Conservation (phyloP, 1,284 basidiomycete genomes). For the Pseudozyma flocculosa region DNA sequence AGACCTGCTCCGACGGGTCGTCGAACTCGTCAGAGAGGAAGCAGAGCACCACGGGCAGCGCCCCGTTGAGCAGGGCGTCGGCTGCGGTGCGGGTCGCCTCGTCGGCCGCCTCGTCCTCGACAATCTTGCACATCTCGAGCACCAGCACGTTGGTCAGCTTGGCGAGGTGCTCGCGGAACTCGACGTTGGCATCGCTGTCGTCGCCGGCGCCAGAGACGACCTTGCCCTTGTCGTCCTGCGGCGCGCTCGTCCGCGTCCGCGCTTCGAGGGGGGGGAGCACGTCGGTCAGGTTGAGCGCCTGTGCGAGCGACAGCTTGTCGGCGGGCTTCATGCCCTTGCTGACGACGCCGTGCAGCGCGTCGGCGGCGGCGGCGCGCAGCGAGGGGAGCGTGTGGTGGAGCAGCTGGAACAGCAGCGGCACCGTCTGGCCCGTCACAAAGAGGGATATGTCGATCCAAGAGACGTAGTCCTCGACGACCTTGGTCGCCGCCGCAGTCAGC, state of each 20-base stretch:
- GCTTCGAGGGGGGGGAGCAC: conserved; percentile 45
- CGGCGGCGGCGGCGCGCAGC: conserved; percentile 74
- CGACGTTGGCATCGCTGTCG: conserved; percentile 69
- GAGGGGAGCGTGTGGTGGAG: conserved; percentile 71
- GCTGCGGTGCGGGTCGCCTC: conserved; percentile 72
- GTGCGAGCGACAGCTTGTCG: conserved; percentile 87
- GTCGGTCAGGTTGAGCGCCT: conserved; percentile 70
- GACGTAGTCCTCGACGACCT: conserved; percentile 89
- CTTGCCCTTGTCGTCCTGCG: conserved; percentile 3
- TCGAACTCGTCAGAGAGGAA: conserved; percentile 82
- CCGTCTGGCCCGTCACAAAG: conserved; percentile 85
- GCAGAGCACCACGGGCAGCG: conserved; percentile 78
- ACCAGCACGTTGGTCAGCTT: conserved; percentile 81
- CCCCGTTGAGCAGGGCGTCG: conserved; percentile 67
- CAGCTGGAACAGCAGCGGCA: conserved; percentile 80
- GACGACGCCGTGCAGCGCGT: conserved; percentile 77
- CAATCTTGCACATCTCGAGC: conserved; percentile 78
- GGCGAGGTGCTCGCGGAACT: conserved; percentile 85
- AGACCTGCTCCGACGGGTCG: conserved; percentile 49
- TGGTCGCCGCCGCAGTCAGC: conserved; percentile 74
- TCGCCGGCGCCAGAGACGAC: conserved; percentile 58
- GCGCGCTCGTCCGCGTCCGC: conserved; percentile 33
- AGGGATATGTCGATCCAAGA: conserved; percentile 98
- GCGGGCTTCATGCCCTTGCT: conserved; percentile 88
- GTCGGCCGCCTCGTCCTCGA: conserved; percentile 67